Evolutionary conservation across 106 monocot genomes (phyloP), one percentile per base, ranked within the genome.

Genomic region (Agapanthus africanus): DNA sequence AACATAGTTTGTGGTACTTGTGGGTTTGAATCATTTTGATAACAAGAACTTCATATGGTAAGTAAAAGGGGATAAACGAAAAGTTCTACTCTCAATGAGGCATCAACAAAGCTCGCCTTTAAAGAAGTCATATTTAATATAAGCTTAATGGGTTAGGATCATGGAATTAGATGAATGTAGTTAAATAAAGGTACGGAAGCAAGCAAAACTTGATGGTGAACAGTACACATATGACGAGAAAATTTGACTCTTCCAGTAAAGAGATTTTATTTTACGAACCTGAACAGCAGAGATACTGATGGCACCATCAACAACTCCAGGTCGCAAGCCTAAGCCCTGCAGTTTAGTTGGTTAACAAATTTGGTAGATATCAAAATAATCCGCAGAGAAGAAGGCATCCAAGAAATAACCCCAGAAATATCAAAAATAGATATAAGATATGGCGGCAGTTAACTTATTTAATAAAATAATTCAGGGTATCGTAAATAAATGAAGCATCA

Each of bases 261-360:
- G 35, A 22, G 19, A 30, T 35, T 0, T 41, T 21, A 51, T 64
- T 63, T 22, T 54, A 27, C 77, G 41, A 59, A 92, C 97, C 97
- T 99, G 97, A 76, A 99, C 76, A 33, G 97, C 92, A 36, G 97
- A 99, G 52, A 99, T 92, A 68, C 92, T 92, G 54, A 99, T 90
- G 54, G 89, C 97, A 67, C 92, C 92, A 78, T 99, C 97, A 63
- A 92, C 75, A 68, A 84, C 82, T 75, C 97, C 92, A 42, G 89
- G 92, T 37, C 90, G 69, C 76, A 99, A 72, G 39, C 89, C 92
- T 46, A 99, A 72, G 14, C 97, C 97, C 97, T 97, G 54, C 19
- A 73, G 56, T 50, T 13, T 38, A 54, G 21, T 4, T 57, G 23
- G 27, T 26, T 19, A 32, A 14, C 65, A 54, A 60, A 46, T n/a